Evolutionary conservation across 805 yeast species (phyloP), one percentile per base, ranked within the genome.

Genomic region (Candida yuanshanica): DNA sequence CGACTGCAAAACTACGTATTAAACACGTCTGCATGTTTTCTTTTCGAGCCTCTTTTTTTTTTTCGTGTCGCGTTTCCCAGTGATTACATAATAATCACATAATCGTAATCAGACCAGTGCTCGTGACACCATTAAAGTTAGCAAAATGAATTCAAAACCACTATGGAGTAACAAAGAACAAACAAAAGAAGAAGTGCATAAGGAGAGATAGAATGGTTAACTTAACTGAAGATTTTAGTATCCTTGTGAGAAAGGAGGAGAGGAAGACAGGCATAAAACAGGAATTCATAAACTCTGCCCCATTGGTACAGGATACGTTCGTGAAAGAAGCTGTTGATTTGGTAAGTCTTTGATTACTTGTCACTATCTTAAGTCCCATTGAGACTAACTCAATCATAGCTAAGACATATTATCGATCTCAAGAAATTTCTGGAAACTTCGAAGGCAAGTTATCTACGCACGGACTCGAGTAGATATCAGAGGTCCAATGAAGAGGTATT

Each of bases 361-460:
- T 31, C 13, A 29, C 36, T 20, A 20, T 29, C n/a, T 23, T 9
- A 16, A 2, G 7, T 17, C 20, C 6, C 3, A 8, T 12, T 8
- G 3, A 18, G 12, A 31, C 34, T 31, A 31, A 31, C 34, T 4
- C 34, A 17, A 17, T 31, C 10, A 7, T 5, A 31, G 34, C 14
- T 17, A 4, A 17, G 21, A 16, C 63, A 56, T 27, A 43, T 65
- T 4, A 37, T 36, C 11, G 66, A 62, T 34, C 50, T 66, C 18
- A 48, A 50, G 18, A 48, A 45, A 14, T 56, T 64, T 2, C 36
- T 66, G 1, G 39, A 24, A 13, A 41, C 51, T 2, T 47, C 64
- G 4, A 56, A 53, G 26, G 45, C 59, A 0, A 48, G 54, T 22
- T 68, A 66, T 38, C 39, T 58, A 20, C 38, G 52, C 8, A 45